A percentile compares a stretch with the other conserved stretches of the same genome.
Conservation (phyloP, 768 basidiomycete genomes). For the Trametes cubensis region DNA sequence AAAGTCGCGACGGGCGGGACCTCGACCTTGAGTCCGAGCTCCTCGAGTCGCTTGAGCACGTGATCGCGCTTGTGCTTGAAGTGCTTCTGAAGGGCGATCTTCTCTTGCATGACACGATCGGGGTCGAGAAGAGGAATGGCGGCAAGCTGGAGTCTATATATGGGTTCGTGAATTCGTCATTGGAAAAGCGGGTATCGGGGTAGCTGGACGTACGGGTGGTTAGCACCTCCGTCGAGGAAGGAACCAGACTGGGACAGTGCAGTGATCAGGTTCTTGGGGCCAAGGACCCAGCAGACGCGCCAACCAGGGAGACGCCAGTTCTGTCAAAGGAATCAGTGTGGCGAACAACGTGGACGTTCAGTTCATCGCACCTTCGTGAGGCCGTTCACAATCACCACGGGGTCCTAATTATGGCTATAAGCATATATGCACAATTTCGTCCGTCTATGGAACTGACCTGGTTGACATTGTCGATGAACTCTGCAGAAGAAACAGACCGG, state of each 20-base stretch:
- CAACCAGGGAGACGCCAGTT: conserved; percentile 96
- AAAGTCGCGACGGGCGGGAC: conserved; percentile 83
- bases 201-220: conserved; percentile 71
- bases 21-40: conserved; percentile 75
- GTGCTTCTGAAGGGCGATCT: conserved; percentile 84
- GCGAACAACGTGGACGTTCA: too few species aligned
- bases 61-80: conserved; percentile 93
- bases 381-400: conserved; percentile 86
- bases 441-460: conserved; percentile 40
- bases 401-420: conserved; percentile 51
- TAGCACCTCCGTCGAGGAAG: conserved; percentile 93
- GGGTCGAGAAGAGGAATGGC: conserved; percentile 84
- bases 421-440: not conserved
- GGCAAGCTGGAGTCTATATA: conserved; percentile 75
- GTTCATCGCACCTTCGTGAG: conserved; percentile 72
- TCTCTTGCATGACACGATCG: conserved; percentile 67
- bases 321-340: conserved; percentile 44
- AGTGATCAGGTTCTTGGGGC: conserved; percentile 84
- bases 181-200: too few species aligned
- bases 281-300: conserved; percentile 93
- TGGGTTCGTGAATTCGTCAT: not conserved
- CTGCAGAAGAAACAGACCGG: conserved; percentile 78
- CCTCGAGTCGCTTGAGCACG: conserved; percentile 77
- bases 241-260: conserved; percentile 93
- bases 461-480: conserved; percentile 87